Conservation (phyloP, 2,329 filamentous ascomycete species). For the Zymoseptoria ardabiliae region DNA sequence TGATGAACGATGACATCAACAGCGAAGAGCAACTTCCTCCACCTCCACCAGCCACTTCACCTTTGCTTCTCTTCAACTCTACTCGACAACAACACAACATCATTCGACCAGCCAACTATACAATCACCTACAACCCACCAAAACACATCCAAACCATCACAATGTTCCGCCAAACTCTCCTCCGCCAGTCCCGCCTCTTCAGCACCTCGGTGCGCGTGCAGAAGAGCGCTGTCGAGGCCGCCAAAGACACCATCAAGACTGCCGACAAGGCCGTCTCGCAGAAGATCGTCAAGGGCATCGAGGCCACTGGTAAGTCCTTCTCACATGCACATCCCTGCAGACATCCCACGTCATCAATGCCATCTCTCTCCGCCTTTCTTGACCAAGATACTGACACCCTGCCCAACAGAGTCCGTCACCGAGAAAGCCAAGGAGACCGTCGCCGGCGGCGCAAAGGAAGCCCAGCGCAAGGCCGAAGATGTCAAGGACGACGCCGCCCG, state of each 20-base stretch:
- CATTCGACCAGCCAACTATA: neutral
- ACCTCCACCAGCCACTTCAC: neutral
- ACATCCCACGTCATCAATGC: neutral
- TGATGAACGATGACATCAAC: neutral
- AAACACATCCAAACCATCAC: conserved; percentile 17
- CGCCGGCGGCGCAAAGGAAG: conserved; percentile 27
- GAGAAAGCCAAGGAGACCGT: conserved; percentile 37
- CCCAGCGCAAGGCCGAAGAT: conserved; percentile 36
- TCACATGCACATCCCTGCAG: neutral
- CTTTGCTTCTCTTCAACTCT: neutral
- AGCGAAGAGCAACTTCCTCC: neutral
- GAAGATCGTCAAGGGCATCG: conserved; percentile 53
- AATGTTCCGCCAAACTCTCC: conserved; percentile 42
- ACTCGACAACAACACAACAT: neutral
- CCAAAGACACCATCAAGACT: conserved; percentile 52
- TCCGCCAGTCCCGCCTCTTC: conserved; percentile 44
- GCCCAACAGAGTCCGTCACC: conserved; percentile 43
- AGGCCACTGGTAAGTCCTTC: conserved; percentile 50
- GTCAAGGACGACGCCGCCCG: conserved; percentile 36
- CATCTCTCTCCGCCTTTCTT: neutral
- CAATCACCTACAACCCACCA: neutral
- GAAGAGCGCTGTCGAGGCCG: conserved; percentile 47
- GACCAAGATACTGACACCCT: neutral
- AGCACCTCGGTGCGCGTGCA: conserved; percentile 44
- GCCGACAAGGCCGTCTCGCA: conserved; percentile 51